Base-by-base conservation (phyloP, 106 monocot genomes). In the Acorus gramineus region DNA sequence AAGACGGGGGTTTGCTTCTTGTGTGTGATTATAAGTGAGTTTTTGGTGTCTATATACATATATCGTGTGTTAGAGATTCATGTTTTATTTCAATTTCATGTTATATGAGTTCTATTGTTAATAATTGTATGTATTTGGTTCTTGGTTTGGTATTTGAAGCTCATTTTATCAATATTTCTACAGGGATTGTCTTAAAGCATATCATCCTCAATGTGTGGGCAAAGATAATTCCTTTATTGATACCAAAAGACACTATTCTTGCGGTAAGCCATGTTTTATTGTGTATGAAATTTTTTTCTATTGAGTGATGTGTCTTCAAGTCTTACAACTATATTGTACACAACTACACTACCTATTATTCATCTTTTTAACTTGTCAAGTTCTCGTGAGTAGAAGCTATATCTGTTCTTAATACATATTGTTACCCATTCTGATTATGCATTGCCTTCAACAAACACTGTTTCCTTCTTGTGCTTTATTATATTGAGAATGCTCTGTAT, bases 181-280 rank as follows among this genome's bases (percentile, higher is more conserved):
- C 71, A 91, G 91, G 56, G 78, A 74, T 54, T 91, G 91, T 56
- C 75, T 83, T 59, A 91, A 91, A 64, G 78, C 79, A 13, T 91
- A 86, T 63, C 91, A 91, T 77, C 74, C 78, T 57, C 28, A 74
- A 4, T 91, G 91, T 61, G 66, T 84, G 65, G 68, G 53, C 48
- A 86, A 79, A 79, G 78, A 84, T 59, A 48, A 51, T 42, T 74
- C 69, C 14, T 79, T 91, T 79, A 49, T 84, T 14, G 79, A 77
- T 68, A 62, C 75, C 7, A 60, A 69, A 50, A 69, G 79, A 46
- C 44, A 61, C 3, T 91, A 81, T 81, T 72, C 66, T 50, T 91
- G 91, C 62, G 66, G 91, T 86, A 60, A 81, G 79, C 57, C 13
- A 70, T 51, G 28, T 28, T 28, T 28, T 28, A 28, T 28, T 28